Percentiles rank a stretch among this genome's conserved stretches.
Conservation (phyloP, 2,329 filamentous ascomycete species). For the Colletotrichum sp. region DNA sequence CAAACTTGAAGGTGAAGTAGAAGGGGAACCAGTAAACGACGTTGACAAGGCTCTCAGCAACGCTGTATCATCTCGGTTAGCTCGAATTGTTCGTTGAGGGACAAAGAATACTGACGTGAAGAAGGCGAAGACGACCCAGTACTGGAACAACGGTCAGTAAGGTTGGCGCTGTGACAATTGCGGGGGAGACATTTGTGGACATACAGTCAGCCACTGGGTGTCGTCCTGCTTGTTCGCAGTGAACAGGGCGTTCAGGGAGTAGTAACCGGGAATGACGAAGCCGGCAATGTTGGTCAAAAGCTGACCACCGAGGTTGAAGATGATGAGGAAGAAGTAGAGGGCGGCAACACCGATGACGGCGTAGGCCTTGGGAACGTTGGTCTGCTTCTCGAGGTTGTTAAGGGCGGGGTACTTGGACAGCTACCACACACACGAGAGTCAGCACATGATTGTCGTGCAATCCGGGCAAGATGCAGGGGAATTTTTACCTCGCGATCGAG, state of each 20-base stretch:
- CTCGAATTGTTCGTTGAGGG: background rate
- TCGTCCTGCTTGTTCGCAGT: constrained; percentile 74
- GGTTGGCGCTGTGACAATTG: constrained; percentile 4
- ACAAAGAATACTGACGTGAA: constrained; percentile 62
- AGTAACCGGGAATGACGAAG: constrained; percentile 84
- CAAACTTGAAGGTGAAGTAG: constrained; percentile 99
- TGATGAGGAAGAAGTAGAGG: constrained; percentile 89
- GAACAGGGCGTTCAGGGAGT: constrained; percentile 81
- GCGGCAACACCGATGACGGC: constrained; percentile 76
- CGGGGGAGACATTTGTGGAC: constrained; percentile 31
- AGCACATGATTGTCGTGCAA: background rate
- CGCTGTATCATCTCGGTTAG: constrained; percentile 43
- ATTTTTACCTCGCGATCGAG: constrained; percentile 79
- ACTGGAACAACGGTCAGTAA: constrained; percentile 50
- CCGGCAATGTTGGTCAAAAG: constrained; percentile 87
- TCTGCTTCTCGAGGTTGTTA: constrained; percentile 86
- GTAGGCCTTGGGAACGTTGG: constrained; percentile 84
- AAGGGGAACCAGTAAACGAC: constrained; percentile 97
- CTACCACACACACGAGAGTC: constrained; percentile 46
- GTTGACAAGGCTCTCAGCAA: constrained; percentile 81
- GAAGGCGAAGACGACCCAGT: constrained; percentile 87
- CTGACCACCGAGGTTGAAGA: constrained; percentile 91
- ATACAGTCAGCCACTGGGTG: constrained; percentile 79
- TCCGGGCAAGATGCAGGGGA: background rate
- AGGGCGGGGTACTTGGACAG: constrained; percentile 85